Base-by-base conservation (phyloP, 768 basidiomycete genomes). In the Leucocoprinus birnbaumii region DNA sequence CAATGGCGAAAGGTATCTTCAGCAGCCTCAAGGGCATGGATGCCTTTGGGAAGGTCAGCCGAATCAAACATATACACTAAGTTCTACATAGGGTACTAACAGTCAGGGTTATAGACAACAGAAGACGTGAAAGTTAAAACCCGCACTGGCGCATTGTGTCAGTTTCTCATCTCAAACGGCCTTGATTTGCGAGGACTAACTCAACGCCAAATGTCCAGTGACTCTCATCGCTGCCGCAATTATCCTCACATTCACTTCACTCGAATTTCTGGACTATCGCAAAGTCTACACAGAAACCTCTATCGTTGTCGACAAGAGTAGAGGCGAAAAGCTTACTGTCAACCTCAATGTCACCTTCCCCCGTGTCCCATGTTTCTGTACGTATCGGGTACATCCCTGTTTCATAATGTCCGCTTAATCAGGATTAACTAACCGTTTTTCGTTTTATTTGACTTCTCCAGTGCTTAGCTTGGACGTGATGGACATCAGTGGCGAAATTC, bases 61-160 rank as follows among this genome's bases (percentile, higher is more conserved):
- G 26, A 25, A 10, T 19, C 13, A 14, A 40, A 27, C 11, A 35
- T 26, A 53, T 31, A 11, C 11, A 58, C 58, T 21, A 10, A 13
- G 40, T 38, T 40, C 13, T 1, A n/a, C n/a, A n/a, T 46, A 16
- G 14, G 26, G 11, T 38, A 41, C 55, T 63, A 59, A 61, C 62
- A 58, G 59, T 51, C 56, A 41, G 21, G 43, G 48, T 44, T 49
- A 56, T 53, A 99, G 96, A 99, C 97, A 35, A 92, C 92, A 70
- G 97, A 98, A 67, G 97, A 99, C 78, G 97, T 99, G 59, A 98
- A 98, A 76, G 92, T 99, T 73, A 94, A 94, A 80, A 98, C 97
- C 31, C 85, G 94, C 55, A 93, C 91, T 44, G 95, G 91, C 62
- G 96, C 91, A 61, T 77, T 94, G 63, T 77, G 94, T 96, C 62